Percentiles rank a stretch among this genome's conserved stretches.
These are phyloP conservation scores for Paecilomyces formosus DNA, from an alignment of 2,329 filamentous ascomycete genomes.

Conservation along the genomic window DNA sequence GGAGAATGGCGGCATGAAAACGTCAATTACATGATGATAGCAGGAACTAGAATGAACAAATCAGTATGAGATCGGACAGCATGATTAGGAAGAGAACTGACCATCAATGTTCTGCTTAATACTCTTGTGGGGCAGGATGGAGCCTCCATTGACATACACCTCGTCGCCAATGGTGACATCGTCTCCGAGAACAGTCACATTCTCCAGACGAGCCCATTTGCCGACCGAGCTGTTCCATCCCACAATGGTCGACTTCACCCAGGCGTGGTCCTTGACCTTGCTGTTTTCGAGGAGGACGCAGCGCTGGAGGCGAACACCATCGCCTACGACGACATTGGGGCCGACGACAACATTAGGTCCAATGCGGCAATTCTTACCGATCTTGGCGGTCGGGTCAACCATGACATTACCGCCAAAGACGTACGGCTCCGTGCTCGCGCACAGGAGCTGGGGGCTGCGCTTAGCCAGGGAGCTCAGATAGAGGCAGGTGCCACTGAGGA, in stretches of 20 bases:
- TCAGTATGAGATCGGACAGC: slow-evolving; percentile 1
- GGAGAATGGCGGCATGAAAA: background rate
- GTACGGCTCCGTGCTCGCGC: slow-evolving; percentile 64
- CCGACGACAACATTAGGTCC: slow-evolving; percentile 96
- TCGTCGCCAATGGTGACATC: slow-evolving; percentile 97
- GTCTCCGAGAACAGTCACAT: slow-evolving; percentile 94
- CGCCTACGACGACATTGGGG: slow-evolving; percentile 82
- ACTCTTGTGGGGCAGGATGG: slow-evolving; percentile 92
- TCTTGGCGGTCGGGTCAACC: slow-evolving; percentile 88
- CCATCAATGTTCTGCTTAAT: slow-evolving; percentile 97
- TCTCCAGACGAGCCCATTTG: slow-evolving; percentile 93
- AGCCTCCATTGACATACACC: slow-evolving; percentile 96
- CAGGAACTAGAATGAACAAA: slow-evolving; percentile 28
- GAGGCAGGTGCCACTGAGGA: slow-evolving; percentile 89
- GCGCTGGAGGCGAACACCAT: slow-evolving; percentile 88
- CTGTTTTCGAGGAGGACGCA: slow-evolving; percentile 82
- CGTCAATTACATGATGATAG: slow-evolving; percentile 41
- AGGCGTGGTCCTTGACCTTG: slow-evolving; percentile 97
- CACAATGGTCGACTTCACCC: slow-evolving; percentile 97
- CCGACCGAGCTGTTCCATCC: slow-evolving; percentile 97
- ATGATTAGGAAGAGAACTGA: slow-evolving; percentile 28
- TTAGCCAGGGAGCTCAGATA: slow-evolving; percentile 91
- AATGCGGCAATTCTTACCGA: slow-evolving; percentile 97
- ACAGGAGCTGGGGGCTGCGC: slow-evolving; percentile 78
- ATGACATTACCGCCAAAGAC: slow-evolving; percentile 93